Evolutionary conservation across 1,284 basidiomycete genomes (phyloP).

Genomic region (Caloboletus inedulis): DNA sequence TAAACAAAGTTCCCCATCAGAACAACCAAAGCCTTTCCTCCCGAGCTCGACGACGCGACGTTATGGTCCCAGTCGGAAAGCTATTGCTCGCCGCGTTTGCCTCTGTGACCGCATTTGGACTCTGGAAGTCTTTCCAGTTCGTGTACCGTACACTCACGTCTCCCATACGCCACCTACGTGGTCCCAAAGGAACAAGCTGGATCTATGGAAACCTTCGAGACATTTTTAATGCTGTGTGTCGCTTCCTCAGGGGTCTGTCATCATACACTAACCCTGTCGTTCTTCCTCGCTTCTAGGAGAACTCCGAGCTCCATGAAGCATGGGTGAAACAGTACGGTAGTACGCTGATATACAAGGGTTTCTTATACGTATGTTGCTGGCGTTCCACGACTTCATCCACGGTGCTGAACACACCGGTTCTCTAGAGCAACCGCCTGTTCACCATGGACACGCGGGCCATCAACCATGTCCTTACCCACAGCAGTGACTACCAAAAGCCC

Average conservation of each 20-base stretch:
- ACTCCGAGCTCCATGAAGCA: slow-evolving; percentile 38
- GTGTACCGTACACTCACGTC: slow-evolving; percentile 34
- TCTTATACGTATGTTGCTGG: slow-evolving; percentile 43
- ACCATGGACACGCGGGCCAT: slow-evolving; percentile 38
- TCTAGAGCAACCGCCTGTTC: slow-evolving; percentile 21
- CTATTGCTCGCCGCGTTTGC: slow-evolving; percentile 7
- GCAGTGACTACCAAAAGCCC: slow-evolving; percentile 37
- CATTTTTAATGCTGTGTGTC: slow-evolving; percentile 40
- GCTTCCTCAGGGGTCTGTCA: too few relatives aligned
- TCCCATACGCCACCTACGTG: slow-evolving; percentile 46
- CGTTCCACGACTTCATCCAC: neutral
- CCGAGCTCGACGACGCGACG: neutral
- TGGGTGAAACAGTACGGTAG: slow-evolving; percentile 57
- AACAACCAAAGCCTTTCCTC: too few relatives aligned
- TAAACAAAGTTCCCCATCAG: too few relatives aligned
- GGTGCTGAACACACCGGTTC: neutral
- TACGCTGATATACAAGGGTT: slow-evolving; percentile 45
- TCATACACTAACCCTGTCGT: neutral
- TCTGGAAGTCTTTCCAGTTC: slow-evolving; percentile 32
- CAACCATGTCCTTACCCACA: slow-evolving; percentile 40
- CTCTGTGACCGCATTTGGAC: slow-evolving; percentile 24
- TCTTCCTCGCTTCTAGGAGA: slow-evolving; percentile 29
- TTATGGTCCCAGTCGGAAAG: slow-evolving; percentile 17
- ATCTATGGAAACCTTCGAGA: slow-evolving; percentile 54
- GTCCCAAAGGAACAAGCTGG: slow-evolving; percentile 47